These are phyloP conservation scores for Geoglossum glabrum DNA, from an alignment of 495 filamentous ascomycete species.

Conservation along the genomic window DNA sequence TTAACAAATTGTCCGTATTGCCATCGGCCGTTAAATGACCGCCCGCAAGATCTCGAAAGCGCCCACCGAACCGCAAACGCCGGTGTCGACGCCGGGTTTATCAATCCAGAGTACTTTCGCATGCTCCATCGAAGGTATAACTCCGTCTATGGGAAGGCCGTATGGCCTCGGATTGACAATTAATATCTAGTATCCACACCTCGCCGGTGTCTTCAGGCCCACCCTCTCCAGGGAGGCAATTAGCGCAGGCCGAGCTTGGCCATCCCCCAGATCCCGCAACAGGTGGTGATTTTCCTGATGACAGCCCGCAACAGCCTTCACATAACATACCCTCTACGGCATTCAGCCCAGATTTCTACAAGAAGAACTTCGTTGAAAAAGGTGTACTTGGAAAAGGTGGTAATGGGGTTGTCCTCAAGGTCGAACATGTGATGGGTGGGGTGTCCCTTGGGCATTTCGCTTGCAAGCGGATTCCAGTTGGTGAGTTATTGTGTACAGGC, in stretches of 20 bases:
- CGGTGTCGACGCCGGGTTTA: slow-evolving; percentile 40
- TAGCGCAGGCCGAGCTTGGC: not conserved
- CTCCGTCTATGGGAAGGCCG: not conserved
- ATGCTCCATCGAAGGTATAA: slow-evolving; percentile 46
- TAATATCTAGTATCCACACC: slow-evolving; percentile 4
- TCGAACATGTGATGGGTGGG: slow-evolving; percentile 74
- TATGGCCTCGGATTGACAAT: not conserved
- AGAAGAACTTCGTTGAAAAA: slow-evolving; percentile 76
- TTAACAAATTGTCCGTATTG: slow-evolving; percentile 69
- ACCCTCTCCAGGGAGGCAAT: not conserved
- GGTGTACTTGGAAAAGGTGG: slow-evolving; percentile 71
- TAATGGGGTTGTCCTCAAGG: slow-evolving; percentile 82
- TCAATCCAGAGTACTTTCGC: slow-evolving; percentile 82
- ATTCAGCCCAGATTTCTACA: slow-evolving; percentile 83
- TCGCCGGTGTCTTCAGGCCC: slow-evolving; percentile 8
- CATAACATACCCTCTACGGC: slow-evolving; percentile 64
- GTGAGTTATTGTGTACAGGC: not conserved
- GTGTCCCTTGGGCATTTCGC: slow-evolving; percentile 79
- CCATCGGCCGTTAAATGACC: slow-evolving; percentile 51
- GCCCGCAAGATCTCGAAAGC: slow-evolving; percentile 16
- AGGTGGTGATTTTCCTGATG: not conserved
- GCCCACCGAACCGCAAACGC: slow-evolving; percentile 18
- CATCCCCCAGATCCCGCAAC: not conserved
- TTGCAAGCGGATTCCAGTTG: slow-evolving; percentile 90
- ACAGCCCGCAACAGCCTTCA: slow-evolving; percentile 21